Percentiles rank a stretch among this genome's conserved stretches.
Evolutionary conservation across 163 green algal genomes (phyloP).

Genomic region (Scenedesmus sp.): DNA sequence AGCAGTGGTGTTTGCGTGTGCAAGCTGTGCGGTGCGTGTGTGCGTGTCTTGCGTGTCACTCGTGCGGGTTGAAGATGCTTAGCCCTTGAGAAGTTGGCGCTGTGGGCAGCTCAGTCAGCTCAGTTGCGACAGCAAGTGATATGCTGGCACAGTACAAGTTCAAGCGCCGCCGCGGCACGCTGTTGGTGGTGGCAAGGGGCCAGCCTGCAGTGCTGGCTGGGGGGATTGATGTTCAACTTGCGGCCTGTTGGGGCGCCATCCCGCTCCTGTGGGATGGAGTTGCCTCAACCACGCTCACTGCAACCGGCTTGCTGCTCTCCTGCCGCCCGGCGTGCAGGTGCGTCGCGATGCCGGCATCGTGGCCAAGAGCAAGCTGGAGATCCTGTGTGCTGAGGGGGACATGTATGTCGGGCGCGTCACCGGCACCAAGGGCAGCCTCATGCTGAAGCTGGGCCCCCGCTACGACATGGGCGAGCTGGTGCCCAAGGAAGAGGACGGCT

Average conservation of each 20-base stretch:
- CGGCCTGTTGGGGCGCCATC: background rate
- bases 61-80: too few relatives aligned
- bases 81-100: too few relatives aligned
- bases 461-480: conserved; percentile 43
- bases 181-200: background rate
- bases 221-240: too few relatives aligned
- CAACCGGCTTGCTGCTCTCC: background rate
- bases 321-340: background rate
- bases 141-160: too few relatives aligned
- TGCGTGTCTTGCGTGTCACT: too few relatives aligned
- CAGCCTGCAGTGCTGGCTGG: background rate
- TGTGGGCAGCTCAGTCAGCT: too few relatives aligned
- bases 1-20: too few relatives aligned
- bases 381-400: conserved; percentile 60
- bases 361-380: conserved; percentile 57
- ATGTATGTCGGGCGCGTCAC: conserved; percentile 61
- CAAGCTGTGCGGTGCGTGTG: too few relatives aligned
- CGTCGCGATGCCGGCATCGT: conserved; percentile 54
- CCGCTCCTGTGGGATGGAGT: too few relatives aligned
- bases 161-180: too few relatives aligned
- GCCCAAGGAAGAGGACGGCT: conserved; percentile 31
- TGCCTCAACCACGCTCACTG: too few relatives aligned
- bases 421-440: background rate
- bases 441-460: conserved; percentile 44
- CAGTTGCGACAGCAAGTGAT: too few relatives aligned